phyloP scores from a whole-genome alignment of 176 grass and related monocot genomes.

The Avena eriantha region DNA sequence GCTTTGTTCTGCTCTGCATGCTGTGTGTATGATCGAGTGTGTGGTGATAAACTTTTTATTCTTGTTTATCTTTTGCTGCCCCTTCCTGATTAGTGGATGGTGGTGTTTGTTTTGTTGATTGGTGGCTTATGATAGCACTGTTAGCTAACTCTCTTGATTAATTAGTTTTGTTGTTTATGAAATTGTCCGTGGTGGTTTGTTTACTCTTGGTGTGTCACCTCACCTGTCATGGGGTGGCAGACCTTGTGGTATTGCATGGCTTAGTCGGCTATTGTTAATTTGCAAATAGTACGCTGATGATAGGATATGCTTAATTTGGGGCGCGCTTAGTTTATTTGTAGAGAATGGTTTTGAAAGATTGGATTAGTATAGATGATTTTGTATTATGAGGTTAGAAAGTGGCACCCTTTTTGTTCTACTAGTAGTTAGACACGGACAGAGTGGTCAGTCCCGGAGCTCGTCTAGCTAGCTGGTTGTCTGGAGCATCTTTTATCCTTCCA shows the following conservation, averaged over 20 bases:
- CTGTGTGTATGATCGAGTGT: neutral
- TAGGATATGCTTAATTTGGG: neutral
- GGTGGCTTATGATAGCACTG: conserved; percentile 16
- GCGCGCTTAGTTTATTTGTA: neutral
- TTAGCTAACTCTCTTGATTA: neutral
- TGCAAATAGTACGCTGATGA: neutral
- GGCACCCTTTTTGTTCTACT: neutral
- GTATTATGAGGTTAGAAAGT: neutral
- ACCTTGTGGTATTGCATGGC: neutral
- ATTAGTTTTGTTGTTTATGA: neutral
- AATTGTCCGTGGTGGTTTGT: neutral
- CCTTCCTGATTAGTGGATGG: conserved; percentile 17
- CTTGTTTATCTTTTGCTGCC: neutral
- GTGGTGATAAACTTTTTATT: neutral
- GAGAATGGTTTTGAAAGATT: neutral
- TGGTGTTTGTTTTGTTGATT: conserved; percentile 39
- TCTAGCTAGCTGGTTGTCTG: conserved; percentile 18
- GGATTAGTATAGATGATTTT: neutral
- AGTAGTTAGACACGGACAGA: conserved; percentile 27
- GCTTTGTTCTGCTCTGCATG: neutral
- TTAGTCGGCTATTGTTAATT: neutral
- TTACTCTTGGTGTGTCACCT: neutral
- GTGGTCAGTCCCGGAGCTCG: neutral
- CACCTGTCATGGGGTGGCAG: conserved; percentile 24
- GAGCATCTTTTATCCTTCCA: neutral